Evolutionary conservation across 495 filamentous ascomycete species (phyloP), one percentile per base, ranked within the genome.

Genomic region (Delitschia confertaspora): DNA sequence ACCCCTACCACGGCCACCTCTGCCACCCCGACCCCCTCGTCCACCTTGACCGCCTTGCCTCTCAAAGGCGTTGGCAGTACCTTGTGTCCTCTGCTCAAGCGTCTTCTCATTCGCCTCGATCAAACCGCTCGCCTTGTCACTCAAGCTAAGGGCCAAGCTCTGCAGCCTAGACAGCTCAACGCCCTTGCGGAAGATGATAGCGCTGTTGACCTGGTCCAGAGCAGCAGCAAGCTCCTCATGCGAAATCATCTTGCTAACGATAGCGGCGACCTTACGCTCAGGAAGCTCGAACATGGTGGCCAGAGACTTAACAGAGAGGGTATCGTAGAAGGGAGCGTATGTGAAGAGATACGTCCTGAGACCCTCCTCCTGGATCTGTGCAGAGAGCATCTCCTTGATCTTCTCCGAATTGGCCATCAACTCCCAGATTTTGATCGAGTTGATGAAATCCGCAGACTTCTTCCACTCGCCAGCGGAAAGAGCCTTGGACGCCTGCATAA

Each of bases 341-440:
- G 91, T 99, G 76, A 99, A 96, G 55, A 99, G 85, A 66, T 99
- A 99, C 38, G 91, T 99, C 42, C 93, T 76, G 38, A 99, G 76
- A 45, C 91, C 91, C 70, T 96, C 93, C 63, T 96, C 91, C 67
- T 99, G 93, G 52, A 95, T 94, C 70, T 96, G 91, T 60, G 85
- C 84, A 21, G 87, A 82, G 21, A 99, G 81, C 89, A 96, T 95
- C 39, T 75, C 68, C 80, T 96, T 96, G 70, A 95, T 88, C 63
- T 85, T 82, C 19, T 85, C 80, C 22, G 86, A 79, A 54, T 83
- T 72, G 45, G 88, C 78, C 77, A 99, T 91, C 48, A 99, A 71
- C 22, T 98, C 91, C 91, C 91, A 98, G 63, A 96, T 96, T 77
- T 96, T 96, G 71, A 98, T 98, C 40, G 79, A 81, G 67, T 88